Base-by-base conservation (phyloP, 495 filamentous ascomycete species). In the Chaetomium tenue region DNA sequence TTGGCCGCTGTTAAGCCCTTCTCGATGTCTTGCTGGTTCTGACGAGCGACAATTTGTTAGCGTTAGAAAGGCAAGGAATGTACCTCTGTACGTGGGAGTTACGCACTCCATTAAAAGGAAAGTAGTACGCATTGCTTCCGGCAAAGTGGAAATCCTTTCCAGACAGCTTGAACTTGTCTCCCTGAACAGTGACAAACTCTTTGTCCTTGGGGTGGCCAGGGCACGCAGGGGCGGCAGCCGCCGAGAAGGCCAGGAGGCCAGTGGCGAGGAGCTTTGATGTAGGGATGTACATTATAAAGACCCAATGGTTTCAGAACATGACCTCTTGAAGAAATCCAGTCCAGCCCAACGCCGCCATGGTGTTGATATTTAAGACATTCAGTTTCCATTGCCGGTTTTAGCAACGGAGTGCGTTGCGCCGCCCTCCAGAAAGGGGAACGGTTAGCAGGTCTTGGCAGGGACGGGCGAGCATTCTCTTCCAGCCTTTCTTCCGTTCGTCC, bases 81-180 rank as follows among this genome's bases (percentile, higher is more conserved):
- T 5, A 37, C 9, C 8, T 37, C 13, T 6, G 5, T 3, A 18
- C 3, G 40, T 44, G 15, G 9, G 11, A 5, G 2, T 33, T 15
- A 73, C 74, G 9, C 23, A 81, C 80, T 30, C 74, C 77, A 30
- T 71, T 73, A 68, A 90, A 90, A 0, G 82, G 81, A 37, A 91
- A 83, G 80, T 88, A 91, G 74, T 91, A 92, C 9, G 85, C 76
- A 70, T 92, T 91, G 28, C 84, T 87, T 2, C 89, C 89, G 3
- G 87, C 84, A 74, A 85, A 89, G 73, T 89, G 83, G 69, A 82
- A 82, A n/a, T 82, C 82, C 58, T 83, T 74, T 28, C 87, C 87
- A 64, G 88, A 80, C 30, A 90, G 83, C 66, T 79, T 80, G 76
- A 91, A 90, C 39, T 85, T 79, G 9, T 77, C 75, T 0, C 81